Base-by-base conservation (phyloP, 1,284 basidiomycete genomes). In the Ceraceosorus bombacis region DNA sequence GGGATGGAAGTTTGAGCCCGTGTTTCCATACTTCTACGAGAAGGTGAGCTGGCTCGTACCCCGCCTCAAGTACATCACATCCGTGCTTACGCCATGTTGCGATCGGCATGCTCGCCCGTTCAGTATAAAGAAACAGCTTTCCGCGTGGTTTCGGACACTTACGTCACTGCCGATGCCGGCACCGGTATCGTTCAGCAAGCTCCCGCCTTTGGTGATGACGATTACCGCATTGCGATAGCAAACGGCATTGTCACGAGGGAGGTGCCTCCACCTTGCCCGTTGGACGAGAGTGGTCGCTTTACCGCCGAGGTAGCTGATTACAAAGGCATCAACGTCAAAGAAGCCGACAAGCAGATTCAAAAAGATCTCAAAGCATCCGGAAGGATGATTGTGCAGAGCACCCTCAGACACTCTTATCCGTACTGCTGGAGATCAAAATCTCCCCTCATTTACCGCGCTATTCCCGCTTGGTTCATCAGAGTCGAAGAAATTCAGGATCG, bases 181-280 rank as follows among this genome's bases (percentile, higher is more conserved):
- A 99, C 95, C 46, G 94, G 94, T 78, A 94, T 98, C 73, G 95
- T 99, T 54, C 95, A 98, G 78, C 95, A 99, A 81, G 92, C 95
- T 1, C 95, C 95, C 2, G 93, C 89, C 0, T 98, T 96, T 74
- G 95, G 95, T 82, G 95, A 97, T 75, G 95, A 99, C 73, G 95
- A 99, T 84, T 90, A 97, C 80, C 89, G 94, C 62, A 85, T 99
- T 70, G 86, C 89, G 39, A 83, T 96, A 63, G 86, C 85, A 2
- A 83, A 95, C 75, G 89, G 87, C 37, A 84, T 97, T 62, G 80
- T 97, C 41, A 81, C 82, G 38, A 81, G 85, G 1, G 93, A 96
- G 59, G 91, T 94, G 78, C 86, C 90, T 82, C 93, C 95, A 0
- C 95, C 95, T 2, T 96, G 91, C 78, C 95, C 95, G 41, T 83